phyloP scores from a whole-genome alignment of 2,329 filamentous ascomycete species.

The Mycosphaerelloides madeirae region DNA sequence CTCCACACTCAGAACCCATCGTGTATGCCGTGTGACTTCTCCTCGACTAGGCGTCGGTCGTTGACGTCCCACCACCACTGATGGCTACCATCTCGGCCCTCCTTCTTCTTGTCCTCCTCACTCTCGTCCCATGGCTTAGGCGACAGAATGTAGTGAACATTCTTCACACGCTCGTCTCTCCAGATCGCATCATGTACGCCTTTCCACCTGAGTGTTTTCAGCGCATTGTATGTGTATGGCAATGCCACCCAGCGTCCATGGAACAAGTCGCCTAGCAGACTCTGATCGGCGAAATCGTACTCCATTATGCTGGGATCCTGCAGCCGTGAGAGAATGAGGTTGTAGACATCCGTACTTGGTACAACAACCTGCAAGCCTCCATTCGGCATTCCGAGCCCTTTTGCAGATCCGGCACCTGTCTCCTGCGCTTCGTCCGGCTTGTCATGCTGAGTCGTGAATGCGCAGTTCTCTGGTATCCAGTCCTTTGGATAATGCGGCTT shows the following conservation, averaged over 20 bases:
- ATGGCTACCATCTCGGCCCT: constrained; percentile 44
- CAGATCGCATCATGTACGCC: constrained; percentile 57
- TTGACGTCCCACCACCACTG: constrained; percentile 57
- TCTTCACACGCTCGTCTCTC: constrained; percentile 57
- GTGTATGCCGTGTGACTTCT: constrained; percentile 45
- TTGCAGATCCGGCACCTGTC: constrained; percentile 45
- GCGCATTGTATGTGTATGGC: constrained; percentile 58
- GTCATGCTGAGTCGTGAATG: constrained; percentile 55
- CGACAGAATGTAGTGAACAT: constrained; percentile 58
- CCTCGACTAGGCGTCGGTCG: constrained; percentile 44
- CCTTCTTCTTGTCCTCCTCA: constrained; percentile 35
- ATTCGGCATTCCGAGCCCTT: constrained; percentile 56
- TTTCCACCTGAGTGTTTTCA: constrained; percentile 55
- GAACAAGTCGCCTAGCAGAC: constrained; percentile 54
- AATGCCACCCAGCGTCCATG: constrained; percentile 54
- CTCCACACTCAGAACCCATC: constrained; percentile 47
- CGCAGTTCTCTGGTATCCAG: constrained; percentile 62
- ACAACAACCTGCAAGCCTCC: constrained; percentile 59
- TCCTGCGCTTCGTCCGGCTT: constrained; percentile 49
- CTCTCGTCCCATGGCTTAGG: constrained; percentile 62
- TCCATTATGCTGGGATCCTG: constrained; percentile 40
- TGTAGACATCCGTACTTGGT: constrained; percentile 50
- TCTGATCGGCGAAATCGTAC: constrained; percentile 60
- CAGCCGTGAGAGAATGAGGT: constrained; percentile 48
- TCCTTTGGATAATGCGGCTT: constrained; percentile 72